These are phyloP conservation scores for Silene latifolia DNA, from an alignment of 148 eudicot species.

Conservation along the genomic window DNA sequence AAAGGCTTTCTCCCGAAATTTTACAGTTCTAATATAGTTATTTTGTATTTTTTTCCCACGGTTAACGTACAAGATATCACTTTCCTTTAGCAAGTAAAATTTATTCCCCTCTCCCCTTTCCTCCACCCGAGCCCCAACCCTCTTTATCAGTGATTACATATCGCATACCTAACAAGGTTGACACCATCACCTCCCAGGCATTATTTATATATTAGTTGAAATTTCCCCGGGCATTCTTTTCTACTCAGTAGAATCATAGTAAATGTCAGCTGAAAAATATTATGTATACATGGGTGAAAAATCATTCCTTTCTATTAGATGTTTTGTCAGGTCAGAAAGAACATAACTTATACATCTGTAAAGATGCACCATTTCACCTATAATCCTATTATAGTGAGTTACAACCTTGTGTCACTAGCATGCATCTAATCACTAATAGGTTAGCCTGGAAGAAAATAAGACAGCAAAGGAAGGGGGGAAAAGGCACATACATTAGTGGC, in stretches of 20 bases:
- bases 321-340: not conserved
- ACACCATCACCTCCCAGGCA: not conserved
- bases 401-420: not conserved
- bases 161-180: not conserved
- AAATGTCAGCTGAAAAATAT: not conserved
- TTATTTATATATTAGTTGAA: no score
- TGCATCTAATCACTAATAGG: not conserved
- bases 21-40: not conserved
- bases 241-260: not conserved
- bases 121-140: not conserved
- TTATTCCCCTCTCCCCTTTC: no score
- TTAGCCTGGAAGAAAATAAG: not conserved
- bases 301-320: not conserved
- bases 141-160: not conserved
- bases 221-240: no score
- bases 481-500: constrained; percentile 16
- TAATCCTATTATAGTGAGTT: not conserved
- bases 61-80: not conserved
- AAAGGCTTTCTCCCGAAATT: not conserved
- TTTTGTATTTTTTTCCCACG: not conserved
- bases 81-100: no score
- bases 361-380: not conserved
- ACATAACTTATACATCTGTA: not conserved
- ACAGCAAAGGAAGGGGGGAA: not conserved
- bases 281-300: not conserved